Percentiles rank a stretch among this genome's conserved stretches.
Evolutionary conservation across 805 yeast genomes (phyloP).

Genomic region (Saccharomycopsis fibuligera): DNA sequence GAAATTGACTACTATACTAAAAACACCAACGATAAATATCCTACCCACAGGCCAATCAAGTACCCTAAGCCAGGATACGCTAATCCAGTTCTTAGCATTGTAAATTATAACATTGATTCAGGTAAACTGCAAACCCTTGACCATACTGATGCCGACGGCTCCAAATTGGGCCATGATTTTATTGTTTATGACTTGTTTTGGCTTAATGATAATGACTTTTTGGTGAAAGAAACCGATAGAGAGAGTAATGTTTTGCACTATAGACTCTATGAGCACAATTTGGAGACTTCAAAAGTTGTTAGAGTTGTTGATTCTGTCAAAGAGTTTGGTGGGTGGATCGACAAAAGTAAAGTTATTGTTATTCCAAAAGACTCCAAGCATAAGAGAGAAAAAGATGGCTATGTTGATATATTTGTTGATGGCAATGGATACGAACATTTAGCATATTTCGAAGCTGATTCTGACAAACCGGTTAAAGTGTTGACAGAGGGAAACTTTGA

Average conservation of each 20-base stretch:
- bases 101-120: slow-evolving; percentile 36
- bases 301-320: slow-evolving; percentile 37
- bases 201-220: slow-evolving; percentile 42
- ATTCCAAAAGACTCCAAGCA: slow-evolving; percentile 32
- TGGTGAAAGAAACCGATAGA: slow-evolving; percentile 60
- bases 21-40: slow-evolving; percentile 49
- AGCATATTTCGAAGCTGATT: slow-evolving; percentile 48
- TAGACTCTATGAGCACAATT: slow-evolving; percentile 35
- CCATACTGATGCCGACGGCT: slow-evolving; percentile 23
- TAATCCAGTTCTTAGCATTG: slow-evolving; percentile 60
- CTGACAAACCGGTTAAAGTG: slow-evolving; percentile 33
- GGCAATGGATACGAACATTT: slow-evolving; percentile 54
- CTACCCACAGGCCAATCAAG: slow-evolving; percentile 53
- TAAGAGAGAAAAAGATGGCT: slow-evolving; percentile 40
- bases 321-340: slow-evolving; percentile 54
- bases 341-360: slow-evolving; percentile 37
- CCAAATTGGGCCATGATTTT: slow-evolving; percentile 35
- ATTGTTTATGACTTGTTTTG: slow-evolving; percentile 59
- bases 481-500: slow-evolving; percentile 47
- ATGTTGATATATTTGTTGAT: slow-evolving; percentile 53
- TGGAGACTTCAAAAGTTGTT: slow-evolving; percentile 31
- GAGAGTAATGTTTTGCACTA: slow-evolving; percentile 50
- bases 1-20: slow-evolving; percentile 6
- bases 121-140: slow-evolving; percentile 20
- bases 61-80: slow-evolving; percentile 82